A percentile compares a stretch with the other conserved stretches of the same genome.
These are phyloP conservation scores for Aureobasidium sp. DNA, from an alignment of 2,329 filamentous ascomycete genomes.

Conservation along the genomic window DNA sequence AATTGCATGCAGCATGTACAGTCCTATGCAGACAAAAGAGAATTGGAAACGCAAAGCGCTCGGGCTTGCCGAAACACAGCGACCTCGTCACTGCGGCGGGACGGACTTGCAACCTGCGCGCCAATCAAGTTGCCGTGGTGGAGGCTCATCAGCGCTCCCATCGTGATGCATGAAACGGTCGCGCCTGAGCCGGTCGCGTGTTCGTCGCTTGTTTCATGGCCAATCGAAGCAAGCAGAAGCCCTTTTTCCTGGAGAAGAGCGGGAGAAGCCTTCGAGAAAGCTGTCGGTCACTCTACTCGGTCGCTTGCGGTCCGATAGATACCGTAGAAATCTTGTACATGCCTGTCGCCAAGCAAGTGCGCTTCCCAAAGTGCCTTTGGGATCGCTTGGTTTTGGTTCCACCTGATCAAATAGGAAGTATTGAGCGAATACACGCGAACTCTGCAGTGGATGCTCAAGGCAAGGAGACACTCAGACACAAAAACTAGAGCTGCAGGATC, in stretches of 20 bases:
- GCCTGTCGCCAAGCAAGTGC: not conserved
- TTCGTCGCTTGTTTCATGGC: not conserved
- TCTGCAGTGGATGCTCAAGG: not conserved
- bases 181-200: slow-evolving; percentile 6
- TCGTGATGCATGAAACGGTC: not conserved
- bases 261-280: slow-evolving; percentile 6
- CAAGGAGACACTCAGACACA: not conserved
- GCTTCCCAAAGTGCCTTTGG: not conserved
- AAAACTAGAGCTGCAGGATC: not conserved
- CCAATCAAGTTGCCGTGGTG: not conserved
- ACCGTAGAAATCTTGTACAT: not conserved
- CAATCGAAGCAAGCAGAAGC: not conserved
- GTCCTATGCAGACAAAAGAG: not conserved
- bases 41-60: slow-evolving; percentile 7
- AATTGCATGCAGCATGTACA: slow-evolving; percentile 3
- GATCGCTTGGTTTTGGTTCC: not conserved
- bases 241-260: not conserved
- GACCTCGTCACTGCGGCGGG: not conserved
- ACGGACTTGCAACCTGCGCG: not conserved
- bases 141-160: not conserved
- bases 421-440: not conserved
- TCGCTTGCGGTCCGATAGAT: slow-evolving; percentile 3
- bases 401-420: not conserved
- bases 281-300: not conserved
- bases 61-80: slow-evolving; percentile 2